Base-by-base conservation (phyloP, 345 rosid species). In the Physaria fendleri region DNA sequence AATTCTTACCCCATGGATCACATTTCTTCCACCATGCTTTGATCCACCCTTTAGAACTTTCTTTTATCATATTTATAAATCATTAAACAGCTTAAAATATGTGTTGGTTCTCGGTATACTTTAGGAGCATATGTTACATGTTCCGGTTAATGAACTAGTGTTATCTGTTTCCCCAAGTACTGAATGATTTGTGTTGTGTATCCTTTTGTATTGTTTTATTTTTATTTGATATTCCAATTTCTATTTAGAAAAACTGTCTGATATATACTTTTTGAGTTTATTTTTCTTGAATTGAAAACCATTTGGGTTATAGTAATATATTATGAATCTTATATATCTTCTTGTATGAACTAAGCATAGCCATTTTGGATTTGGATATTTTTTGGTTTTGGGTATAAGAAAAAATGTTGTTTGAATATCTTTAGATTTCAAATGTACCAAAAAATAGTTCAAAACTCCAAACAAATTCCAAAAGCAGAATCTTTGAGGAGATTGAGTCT, bases 1-100 rank as follows among this genome's bases (percentile, higher is more conserved):
- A 85, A 84, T 73, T 83, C 93, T 28, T 87, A 73, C 52, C 85
- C 96, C 14, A 82, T 90, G 82, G 99, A 94, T 55, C 74, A 62
- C 63, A 68, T 79, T 74, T 46, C 84, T 37, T 78, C 81, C 5
- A 30, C 83, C 2, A 59, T 74, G 58, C 84, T 87, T 52, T 88
- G 58, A 88, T 23, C 25, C 18, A 25, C 25, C 72, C 10, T 4
- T 17, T 25, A 5, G 11, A 33, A 33, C 60, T 27, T 59, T 32
- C 15, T 49, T 41, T 25, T n/a, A 67, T 59, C 28, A 51, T 68
- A 51, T 59, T 43, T 51, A 67, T 58, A 8, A 8, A 59, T 25
- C 54, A 18, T 4, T 34, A 68, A 66, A 47, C 38, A 38, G 44
- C 60, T 25, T 65, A 57, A 55, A 71, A 67, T 63, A 64, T 69